Base-by-base conservation (phyloP, 768 basidiomycete genomes). In the Agaricus bisporus region DNA sequence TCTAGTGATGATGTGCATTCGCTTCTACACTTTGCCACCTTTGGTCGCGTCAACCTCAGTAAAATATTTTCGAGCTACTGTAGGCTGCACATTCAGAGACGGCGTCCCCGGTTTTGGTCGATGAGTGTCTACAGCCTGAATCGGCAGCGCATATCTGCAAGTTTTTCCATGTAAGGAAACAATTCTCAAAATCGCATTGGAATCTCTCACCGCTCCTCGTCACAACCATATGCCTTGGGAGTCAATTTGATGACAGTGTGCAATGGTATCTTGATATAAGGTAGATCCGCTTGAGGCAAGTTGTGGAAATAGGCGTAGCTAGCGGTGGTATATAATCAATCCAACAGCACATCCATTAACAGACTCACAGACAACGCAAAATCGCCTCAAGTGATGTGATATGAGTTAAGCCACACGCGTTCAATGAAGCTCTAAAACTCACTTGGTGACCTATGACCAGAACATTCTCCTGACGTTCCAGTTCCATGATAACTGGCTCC, bases 211-310 rank as follows among this genome's bases (percentile, higher is more conserved):
- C 95, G 79, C 67, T 95, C 94, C 66, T 99, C 97, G 66, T 98
- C 94, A 73, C 95, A 98, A 37, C 97, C 97, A 66, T 98, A 99
- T 1, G 97, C 97, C 65, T 91, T 94, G 9, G 97, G 97, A 1
- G 95, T 98, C 43, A 99, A 78, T 71, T 98, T 98, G 68, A 99
- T 97, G 36, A 99, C 88, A 0, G 95, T 99, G 66, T 99, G 97
- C 52, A 95, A 69, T 0, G 94, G 94, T 43, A 98, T 94, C 73
- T 95, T 95, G 76, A 98, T 91, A 66, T 99, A 99, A 1, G 97
- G 97, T 32, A 99, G 77, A 64, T 98, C 94, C 20, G 80, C 90
- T 68, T 97, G 97, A 0, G 90, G 82, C 20, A 95, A 72, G 61
- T 95, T 81, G 67, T 92, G 88, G 73, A 98, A 98, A 73, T 99